Base-by-base conservation (phyloP, 331 rosid genomes). In the Pyrus hybrid region DNA sequence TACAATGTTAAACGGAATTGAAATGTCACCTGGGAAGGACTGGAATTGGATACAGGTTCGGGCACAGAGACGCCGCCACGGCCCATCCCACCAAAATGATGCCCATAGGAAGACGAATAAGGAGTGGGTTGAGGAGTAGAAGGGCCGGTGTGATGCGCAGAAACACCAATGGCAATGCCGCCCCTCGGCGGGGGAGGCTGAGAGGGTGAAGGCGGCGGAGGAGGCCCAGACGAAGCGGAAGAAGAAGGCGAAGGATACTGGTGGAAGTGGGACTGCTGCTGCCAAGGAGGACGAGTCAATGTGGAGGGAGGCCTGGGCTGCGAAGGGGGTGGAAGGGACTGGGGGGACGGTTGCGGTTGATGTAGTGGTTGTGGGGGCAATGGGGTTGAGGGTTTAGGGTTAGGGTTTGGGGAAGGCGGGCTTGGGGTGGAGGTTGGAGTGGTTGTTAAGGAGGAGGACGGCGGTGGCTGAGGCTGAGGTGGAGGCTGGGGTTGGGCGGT, bases 81-180 rank as follows among this genome's bases (percentile, higher is more conserved):
- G 63, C 81, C 85, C 74, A 94, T 61, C 45, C 95, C 97, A 16
- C 93, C 88, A 61, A 94, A 91, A 72, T 91, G 98, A 47, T 86
- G 93, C 35, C 88, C 86, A 56, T 91, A 92, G 26, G 99, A 86
- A 5, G 96, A 75, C 16, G 97, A 77, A 67, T 86, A 90, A 7
- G 95, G 89, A 9, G 88, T 33, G 54, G 81, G 68, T 53, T 86
- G 90, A 72, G 90, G 84, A 58, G 93, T 84, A 53, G 92, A 77
- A 3, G 90, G 81, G 74, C 22, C 85, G 25, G 90, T 83, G 77
- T 87, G 96, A 78, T 88, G 93, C 2, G 96, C 86, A 6, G 95
- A 93, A 17, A 90, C 92, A 47, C 99, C 97, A 18, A 87, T 77
- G 28, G 99, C 90, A 79, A 92, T 78, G 74, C 95, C 87, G 5